Evolutionary conservation across 2,329 filamentous ascomycete species (phyloP).

Genomic region (Trichoderma hamatum): DNA sequence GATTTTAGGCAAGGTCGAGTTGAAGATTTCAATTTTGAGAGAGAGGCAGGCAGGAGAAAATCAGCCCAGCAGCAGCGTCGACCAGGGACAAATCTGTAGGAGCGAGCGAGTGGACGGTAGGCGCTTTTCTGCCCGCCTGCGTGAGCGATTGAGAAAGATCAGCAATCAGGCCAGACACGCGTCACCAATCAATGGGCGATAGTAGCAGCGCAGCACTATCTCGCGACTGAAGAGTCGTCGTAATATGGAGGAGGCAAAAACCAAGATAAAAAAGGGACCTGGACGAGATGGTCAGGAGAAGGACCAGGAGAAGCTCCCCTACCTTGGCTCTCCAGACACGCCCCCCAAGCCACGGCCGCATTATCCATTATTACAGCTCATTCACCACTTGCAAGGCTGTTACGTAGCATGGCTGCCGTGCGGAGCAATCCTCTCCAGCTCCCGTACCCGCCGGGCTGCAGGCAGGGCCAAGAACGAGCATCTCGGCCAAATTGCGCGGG

Average conservation of each 20-base stretch:
- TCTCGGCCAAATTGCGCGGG: slow-evolving; percentile 23
- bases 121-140: slow-evolving; percentile 19
- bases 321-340: not conserved
- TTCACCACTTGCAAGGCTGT: slow-evolving; percentile 1
- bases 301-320: slow-evolving; percentile 7
- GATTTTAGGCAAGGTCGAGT: slow-evolving; percentile 1
- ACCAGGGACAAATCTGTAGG: not conserved
- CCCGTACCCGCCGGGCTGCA: slow-evolving; percentile 23
- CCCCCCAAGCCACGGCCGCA: not conserved
- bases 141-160: slow-evolving; percentile 5
- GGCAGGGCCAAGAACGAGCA: slow-evolving; percentile 7
- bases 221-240: not conserved
- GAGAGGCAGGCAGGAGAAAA: not conserved
- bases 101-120: slow-evolving; percentile 24
- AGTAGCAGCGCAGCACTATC: not conserved
- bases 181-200: not conserved
- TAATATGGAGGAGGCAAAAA: not conserved
- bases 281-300: slow-evolving; percentile 11
- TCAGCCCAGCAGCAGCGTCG: slow-evolving; percentile 5
- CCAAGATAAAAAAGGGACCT: not conserved
- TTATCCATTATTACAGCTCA: not conserved
- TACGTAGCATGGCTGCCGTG: slow-evolving; percentile 22
- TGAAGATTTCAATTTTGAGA: not conserved
- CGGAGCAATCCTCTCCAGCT: not conserved
- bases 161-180: slow-evolving; percentile 2